Evolutionary conservation across 1,284 basidiomycete genomes (phyloP), one percentile per base, ranked within the genome.

Genomic region (Lentinula novae-zelandiae): DNA sequence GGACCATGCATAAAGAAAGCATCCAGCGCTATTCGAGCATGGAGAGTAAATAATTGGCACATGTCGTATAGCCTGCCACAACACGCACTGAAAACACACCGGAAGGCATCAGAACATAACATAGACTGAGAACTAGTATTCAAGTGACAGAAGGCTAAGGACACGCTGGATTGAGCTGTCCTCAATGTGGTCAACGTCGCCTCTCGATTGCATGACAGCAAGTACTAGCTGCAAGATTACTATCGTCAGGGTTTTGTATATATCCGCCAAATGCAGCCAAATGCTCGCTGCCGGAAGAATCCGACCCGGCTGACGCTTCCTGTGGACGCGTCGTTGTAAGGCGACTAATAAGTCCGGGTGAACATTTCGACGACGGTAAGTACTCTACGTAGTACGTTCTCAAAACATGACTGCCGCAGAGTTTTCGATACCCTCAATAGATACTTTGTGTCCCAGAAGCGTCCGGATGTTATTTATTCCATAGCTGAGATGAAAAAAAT

Each of bases 401-500:
- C 79, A 92, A 77, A 97, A 92, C 76, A 93, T 86, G 15, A 97
- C 95, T 13, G 95, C 95, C 0, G 94, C 86, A 34, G 92, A 89
- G 71, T 88, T 91, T 76, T 95, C 95, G 66, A 97, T 90, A 63
- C 82, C 85, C 64, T 94, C 94, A 68, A 96, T 84, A 57, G 93
- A 89, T 20, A 95, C 94, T 78, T 98, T 99, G 82, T 99, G 97
- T 12, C 97, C 97, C 56, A 99, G 93, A 51, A 99, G 80, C 40
- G 96, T 95, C 64, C 97, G 83, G 69, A 99, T 99, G 73, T 99
- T 98, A 74, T 89, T 96, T 72, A 99, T 96, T 40, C 86, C 87
- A 68, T 90, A 90, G 53, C 90, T 92, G 62, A 3, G 52, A 54
- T 33, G 20, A 33, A n/a, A 60, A 44, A 48, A 22, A 62, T 57